Conservation (phyloP, 192 early-diverging fungal genomes). For the Phycomyces nitens region DNA sequence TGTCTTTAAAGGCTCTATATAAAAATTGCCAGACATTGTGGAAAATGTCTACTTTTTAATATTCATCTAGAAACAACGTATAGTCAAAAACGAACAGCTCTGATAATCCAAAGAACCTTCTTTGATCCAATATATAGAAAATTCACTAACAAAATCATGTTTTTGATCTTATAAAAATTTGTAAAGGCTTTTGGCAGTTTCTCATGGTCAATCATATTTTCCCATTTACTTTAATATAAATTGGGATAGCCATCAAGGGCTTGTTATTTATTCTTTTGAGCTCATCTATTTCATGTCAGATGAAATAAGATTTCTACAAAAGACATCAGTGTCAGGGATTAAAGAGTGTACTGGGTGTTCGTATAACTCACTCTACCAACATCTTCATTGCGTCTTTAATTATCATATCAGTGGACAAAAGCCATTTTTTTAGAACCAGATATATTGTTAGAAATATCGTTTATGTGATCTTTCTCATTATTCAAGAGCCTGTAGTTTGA, state of each 20-base stretch:
- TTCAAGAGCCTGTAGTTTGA: constrained; percentile 2
- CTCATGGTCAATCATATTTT: neutral
- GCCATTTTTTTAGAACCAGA: neutral
- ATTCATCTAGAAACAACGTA: neutral
- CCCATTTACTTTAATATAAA: neutral
- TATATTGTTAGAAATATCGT: constrained; percentile 2
- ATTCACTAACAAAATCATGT: neutral
- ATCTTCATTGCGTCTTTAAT: neutral
- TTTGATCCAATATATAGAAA: neutral
- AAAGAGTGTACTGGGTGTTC: constrained; percentile 4
- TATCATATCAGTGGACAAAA: neutral
- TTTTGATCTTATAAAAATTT: neutral
- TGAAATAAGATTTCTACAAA: constrained; percentile 6
- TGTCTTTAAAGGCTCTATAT: neutral
- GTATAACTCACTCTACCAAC: neutral
- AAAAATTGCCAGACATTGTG: neutral
- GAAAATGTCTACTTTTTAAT: neutral
- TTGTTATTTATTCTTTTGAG: neutral
- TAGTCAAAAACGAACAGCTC: constrained; percentile 3
- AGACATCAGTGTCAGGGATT: neutral
- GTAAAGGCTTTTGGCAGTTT: neutral
- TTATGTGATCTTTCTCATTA: neutral
- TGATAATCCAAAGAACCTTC: neutral
- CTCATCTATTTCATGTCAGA: neutral
- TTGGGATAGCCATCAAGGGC: neutral